Evolutionary conservation across 305 asterid species (phyloP), one percentile per base, ranked within the genome.

Genomic region (Ajuga reptans): DNA sequence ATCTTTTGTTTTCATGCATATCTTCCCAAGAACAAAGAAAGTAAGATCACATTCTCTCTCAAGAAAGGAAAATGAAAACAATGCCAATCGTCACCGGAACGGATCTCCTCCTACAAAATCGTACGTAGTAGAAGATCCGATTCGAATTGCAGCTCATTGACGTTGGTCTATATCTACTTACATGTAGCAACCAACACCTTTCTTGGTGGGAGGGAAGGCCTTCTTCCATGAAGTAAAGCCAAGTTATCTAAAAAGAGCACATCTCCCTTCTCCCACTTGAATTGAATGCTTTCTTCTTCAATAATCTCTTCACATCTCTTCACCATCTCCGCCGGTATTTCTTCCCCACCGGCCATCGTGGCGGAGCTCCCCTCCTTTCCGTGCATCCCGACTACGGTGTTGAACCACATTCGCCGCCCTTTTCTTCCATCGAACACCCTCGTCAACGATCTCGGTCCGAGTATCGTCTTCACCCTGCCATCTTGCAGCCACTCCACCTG

Each of bases 281-380:
- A 89, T 43, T 89, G 91, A 18, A 89, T 87, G 72, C 95, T 89
- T 62, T 89, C 96, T 66, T 89, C 96, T 70, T 89, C 95, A 39
- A 89, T 89, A 2, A 89, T 86, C 81, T 89, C 91, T 45, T 33
- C 91, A 55, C 95, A 82, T 71, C 92, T 81, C 79, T 80, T 82
- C 69, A 85, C 90, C 0, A 83, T 36, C n/a, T 77, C 2, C 27
- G 18, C 53, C 0, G 90, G 85, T 61, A 89, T 84, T 72, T 89
- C 88, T 2, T 79, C 77, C 12, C 96, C 96, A 55, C 85, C 94
- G 0, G 88, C 91, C 86, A 84, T 78, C 0, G 73, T 75, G 9
- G 91, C 85, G 0, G 96, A 87, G 78, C 90, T 84, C 52, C 73
- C 70, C 64, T 89, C 92, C 78, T 87, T 89, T 1, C 96, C 92